phyloP scores from a whole-genome alignment of 2,329 filamentous ascomycete genomes.

The Aspergillus pseudoglaucus region DNA sequence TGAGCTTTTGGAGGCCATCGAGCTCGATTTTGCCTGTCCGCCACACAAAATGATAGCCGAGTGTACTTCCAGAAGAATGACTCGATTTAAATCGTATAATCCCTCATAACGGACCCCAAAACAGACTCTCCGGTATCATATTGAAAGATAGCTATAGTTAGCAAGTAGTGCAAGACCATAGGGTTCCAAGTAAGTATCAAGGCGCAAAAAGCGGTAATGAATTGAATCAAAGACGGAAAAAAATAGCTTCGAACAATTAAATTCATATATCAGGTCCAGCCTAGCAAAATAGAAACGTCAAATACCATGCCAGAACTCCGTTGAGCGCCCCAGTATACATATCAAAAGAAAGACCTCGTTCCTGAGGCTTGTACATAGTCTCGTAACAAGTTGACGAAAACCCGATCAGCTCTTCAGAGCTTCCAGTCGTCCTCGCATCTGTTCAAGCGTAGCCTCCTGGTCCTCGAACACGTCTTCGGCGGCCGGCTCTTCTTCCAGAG shows the following conservation, averaged over 20 bases:
- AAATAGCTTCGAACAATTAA: background rate
- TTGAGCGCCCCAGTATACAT: background rate
- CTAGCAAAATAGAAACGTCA: background rate
- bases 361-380: slow-evolving; percentile 3
- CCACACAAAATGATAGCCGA: too few relatives aligned
- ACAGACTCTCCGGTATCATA: too few relatives aligned
- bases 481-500: slow-evolving; percentile 47
- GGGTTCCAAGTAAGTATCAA: too few relatives aligned
- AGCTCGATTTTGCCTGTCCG: too few relatives aligned
- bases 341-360: background rate
- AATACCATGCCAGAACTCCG: background rate
- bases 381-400: background rate
- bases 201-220: too few relatives aligned
- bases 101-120: too few relatives aligned
- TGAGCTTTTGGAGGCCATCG: too few relatives aligned
- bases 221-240: background rate
- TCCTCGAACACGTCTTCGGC: slow-evolving; percentile 72
- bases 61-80: too few relatives aligned
- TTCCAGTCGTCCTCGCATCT: slow-evolving; percentile 89
- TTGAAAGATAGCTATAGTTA: too few relatives aligned
- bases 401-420: slow-evolving; percentile 72
- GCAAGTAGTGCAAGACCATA: too few relatives aligned
- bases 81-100: too few relatives aligned
- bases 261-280: background rate
- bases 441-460: slow-evolving; percentile 81